Base-by-base conservation (phyloP, 192 early-diverging fungal species). In the Coemansia sp. region DNA sequence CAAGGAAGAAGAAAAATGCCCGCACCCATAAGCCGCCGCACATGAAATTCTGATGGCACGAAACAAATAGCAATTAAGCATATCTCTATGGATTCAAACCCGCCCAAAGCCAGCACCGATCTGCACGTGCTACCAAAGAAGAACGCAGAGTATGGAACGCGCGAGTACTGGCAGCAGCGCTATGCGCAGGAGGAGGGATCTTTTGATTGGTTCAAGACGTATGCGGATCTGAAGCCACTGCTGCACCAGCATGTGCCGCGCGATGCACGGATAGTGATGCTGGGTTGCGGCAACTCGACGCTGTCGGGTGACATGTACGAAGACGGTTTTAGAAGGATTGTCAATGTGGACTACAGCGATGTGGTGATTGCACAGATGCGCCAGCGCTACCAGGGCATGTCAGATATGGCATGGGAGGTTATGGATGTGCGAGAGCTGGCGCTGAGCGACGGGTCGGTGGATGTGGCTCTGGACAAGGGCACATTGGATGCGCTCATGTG, bases 191-290 rank as follows among this genome's bases (percentile, higher is more conserved):
- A 77, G 59, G 42, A 52, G 37, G 28, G 61, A 31, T 82, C 83
- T 0, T 94, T 91, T 69, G 93, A 94, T 78, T 94, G 93, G 91
- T 92, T 92, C 72, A 91, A 91, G 69, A 88, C 85, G 15, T 92
- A 87, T 74, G 65, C 73, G 50, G 86, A 90, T 28, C 60, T 91
- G 44, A 78, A 86, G 53, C 81, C 83, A 42, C 61, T 87, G 39
- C 65, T 92, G 16, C 68, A 65, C 50, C 42, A 72, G 59, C 53
- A 77, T 26, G 79, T 90, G 35, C 65, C 65, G 20, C 82, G 81
- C 50, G 70, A 79, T 41, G 71, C 80, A 15, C 72, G 71, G 39
- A 86, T 94, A 44, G 67, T 94, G 55, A 89, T 93, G 85, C 80
- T 93, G 2, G 93, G 93, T 14, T 91, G 90, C 53, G 91, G 93